These are phyloP conservation scores for Quillaja saponaria DNA, from an alignment of 306 rosid genomes.

Conservation along the genomic window DNA sequence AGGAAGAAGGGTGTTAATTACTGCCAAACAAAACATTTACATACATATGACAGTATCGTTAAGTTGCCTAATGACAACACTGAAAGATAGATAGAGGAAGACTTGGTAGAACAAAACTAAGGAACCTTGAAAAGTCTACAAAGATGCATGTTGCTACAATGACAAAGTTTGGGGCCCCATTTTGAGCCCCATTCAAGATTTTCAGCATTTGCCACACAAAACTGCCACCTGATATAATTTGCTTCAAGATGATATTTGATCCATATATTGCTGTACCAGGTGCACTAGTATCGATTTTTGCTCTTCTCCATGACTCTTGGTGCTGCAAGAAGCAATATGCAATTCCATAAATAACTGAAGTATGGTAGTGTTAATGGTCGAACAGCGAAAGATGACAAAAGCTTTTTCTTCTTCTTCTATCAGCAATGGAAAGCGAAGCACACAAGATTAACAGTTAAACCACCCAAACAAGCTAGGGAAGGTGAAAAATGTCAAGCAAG, in stretches of 20 bases:
- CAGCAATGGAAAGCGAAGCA: too few relatives aligned
- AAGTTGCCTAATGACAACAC: slow-evolving; percentile 38
- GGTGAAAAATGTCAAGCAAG: too few relatives aligned
- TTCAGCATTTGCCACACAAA: slow-evolving; percentile 12
- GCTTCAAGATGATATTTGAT: slow-evolving; percentile 31
- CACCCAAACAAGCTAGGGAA: too few relatives aligned
- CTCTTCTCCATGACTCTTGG: slow-evolving; percentile 89
- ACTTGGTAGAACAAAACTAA: slow-evolving; percentile 31
- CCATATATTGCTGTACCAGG: slow-evolving; percentile 28
- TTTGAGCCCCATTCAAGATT: slow-evolving; percentile 14
- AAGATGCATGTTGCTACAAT: slow-evolving; percentile 29
- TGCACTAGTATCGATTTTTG: slow-evolving; percentile 55
- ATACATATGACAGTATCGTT: slow-evolving; percentile 33
- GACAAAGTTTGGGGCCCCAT: slow-evolving; percentile 20
- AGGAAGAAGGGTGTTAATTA: not conserved
- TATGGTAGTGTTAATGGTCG: not conserved
- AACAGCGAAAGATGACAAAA: not conserved
- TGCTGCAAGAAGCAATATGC: slow-evolving; percentile 50
- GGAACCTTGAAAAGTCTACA: slow-evolving; percentile 37
- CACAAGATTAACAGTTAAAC: too few relatives aligned
- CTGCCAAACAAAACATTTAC: slow-evolving; percentile 53
- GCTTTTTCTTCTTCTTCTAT: too few relatives aligned
- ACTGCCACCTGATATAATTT: slow-evolving; percentile 21
- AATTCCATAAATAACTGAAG: not conserved
- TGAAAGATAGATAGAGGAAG: slow-evolving; percentile 17